Evolutionary conservation across 805 yeast genomes (phyloP), one percentile per base, ranked within the genome.

Genomic region (Pichia phayaonensis): DNA sequence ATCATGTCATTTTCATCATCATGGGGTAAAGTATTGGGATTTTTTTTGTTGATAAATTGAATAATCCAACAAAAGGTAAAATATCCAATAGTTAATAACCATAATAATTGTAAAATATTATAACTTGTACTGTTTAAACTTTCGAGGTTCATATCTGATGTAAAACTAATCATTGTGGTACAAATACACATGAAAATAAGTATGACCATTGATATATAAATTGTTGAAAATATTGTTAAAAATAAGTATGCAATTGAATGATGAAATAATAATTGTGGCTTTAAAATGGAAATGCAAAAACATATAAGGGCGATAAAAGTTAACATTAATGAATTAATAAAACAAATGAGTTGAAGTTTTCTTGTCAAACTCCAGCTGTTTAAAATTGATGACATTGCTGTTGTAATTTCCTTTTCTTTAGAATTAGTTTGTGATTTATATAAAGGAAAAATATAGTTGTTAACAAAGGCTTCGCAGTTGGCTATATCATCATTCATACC

Each of bases 391-490:
- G 45, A 22, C 49, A 51, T 42, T 21, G 39, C 16, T 23, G 23
- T 47, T 10, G 42, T 48, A 15, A 50, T 34, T 16, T 44, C 41
- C 12, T 36, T 23, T 40, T 40, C 47, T 42, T 24, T 27, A 16
- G 21, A 39, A n/a, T 29, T 22, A 31, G 44, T 24, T 21, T 48
- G 50, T 13, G 51, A 46, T 18, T 38, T 23, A 34, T 36, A 51
- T 15, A 55, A 31, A n/a, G 56, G 56, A 40, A 42, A 55, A 6
- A 55, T 47, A 40, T 48, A 51, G 12, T 49, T 27, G n/a, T 45
- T 40, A 26, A 55, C 43, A 38, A 55, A 55, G 2, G 15, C 15
- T n/a, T 41, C 43, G 21, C 43, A 42, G 3, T 8, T 34, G 22
- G 21, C 26, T 40, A 21, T 45, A 21, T 51, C 40, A 45, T 22